Conservation (phyloP, 2,329 filamentous ascomycete species). For the Fusarium sp. region DNA sequence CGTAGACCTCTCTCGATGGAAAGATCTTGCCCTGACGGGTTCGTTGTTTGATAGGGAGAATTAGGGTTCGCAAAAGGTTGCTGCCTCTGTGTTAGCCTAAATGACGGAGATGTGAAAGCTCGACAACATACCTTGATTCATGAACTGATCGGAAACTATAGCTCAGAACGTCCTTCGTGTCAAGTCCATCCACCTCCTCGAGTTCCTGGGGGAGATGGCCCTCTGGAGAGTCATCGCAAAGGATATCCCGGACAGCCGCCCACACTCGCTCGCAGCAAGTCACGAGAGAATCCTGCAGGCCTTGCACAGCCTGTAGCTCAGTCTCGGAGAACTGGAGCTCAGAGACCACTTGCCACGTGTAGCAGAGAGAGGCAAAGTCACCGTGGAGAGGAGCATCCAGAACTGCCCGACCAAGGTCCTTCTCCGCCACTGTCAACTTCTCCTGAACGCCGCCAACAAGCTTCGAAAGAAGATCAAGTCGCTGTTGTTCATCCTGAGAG, state of each 20-base stretch:
- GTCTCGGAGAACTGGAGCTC: slow-evolving; percentile 53
- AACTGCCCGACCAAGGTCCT: slow-evolving; percentile 75
- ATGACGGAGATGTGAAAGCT: slow-evolving; percentile 16
- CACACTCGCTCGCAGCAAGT: slow-evolving; percentile 77
- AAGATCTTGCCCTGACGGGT: slow-evolving; percentile 58
- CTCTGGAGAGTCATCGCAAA: slow-evolving; percentile 96
- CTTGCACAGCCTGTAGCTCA: slow-evolving; percentile 51
- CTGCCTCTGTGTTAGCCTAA: slow-evolving; percentile 57
- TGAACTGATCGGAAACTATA: slow-evolving; percentile 97
- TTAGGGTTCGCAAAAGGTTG: slow-evolving; percentile 75
- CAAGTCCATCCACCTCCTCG: slow-evolving; percentile 76
- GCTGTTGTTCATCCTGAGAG: slow-evolving; percentile 56
- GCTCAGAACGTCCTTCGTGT: slow-evolving; percentile 90
- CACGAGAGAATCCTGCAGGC: slow-evolving; percentile 68
- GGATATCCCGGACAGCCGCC: slow-evolving; percentile 77
- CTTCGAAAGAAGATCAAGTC: slow-evolving; percentile 64
- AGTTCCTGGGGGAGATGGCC: slow-evolving; percentile 83
- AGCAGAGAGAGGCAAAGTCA: slow-evolving; percentile 74
- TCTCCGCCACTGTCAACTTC: slow-evolving; percentile 72
- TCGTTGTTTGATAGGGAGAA: slow-evolving; percentile 65
- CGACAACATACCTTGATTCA: slow-evolving; percentile 78
- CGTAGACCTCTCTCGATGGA: slow-evolving; percentile 68
- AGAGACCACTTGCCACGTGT: slow-evolving; percentile 65
- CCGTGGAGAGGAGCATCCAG: slow-evolving; percentile 76
- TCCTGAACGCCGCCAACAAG: slow-evolving; percentile 72